phyloP scores from a whole-genome alignment of 2,329 filamentous ascomycete species.

The Coniochaeta hoffmannii region DNA sequence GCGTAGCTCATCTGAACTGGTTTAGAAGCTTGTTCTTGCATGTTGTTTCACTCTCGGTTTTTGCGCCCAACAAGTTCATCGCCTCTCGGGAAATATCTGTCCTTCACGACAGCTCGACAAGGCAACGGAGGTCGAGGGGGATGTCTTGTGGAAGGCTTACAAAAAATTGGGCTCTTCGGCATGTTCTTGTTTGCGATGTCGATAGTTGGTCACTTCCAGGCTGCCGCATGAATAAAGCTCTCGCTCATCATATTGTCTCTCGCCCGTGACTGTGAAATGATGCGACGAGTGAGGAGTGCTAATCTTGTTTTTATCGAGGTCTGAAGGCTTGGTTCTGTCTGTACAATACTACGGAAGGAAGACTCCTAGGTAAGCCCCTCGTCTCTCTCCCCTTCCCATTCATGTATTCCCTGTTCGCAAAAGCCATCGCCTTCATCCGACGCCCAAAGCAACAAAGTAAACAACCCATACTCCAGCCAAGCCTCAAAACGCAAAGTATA shows the following conservation, averaged over 20 bases:
- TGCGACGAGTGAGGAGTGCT: no score
- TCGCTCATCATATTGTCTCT: background rate
- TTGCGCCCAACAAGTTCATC: background rate
- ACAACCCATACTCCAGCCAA: background rate
- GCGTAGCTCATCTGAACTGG: background rate
- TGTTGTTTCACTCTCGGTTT: background rate
- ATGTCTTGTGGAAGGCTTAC: slow-evolving; percentile 2
- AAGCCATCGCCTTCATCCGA: background rate
- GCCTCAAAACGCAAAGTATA: background rate
- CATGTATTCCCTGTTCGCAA: background rate
- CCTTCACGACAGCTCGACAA: background rate
- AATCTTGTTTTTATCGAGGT: no score
- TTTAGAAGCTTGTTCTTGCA: background rate
- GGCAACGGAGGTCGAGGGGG: background rate
- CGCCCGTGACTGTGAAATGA: no score
- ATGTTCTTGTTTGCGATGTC: background rate
- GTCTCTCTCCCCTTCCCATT: background rate
- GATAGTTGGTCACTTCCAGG: background rate
- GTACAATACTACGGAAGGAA: no score
- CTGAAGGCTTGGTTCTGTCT: no score
- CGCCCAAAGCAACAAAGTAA: background rate
- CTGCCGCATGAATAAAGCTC: background rate
- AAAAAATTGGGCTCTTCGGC: background rate
- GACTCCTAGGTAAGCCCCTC: no score
- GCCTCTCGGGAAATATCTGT: background rate